Conservation (phyloP, 768 basidiomycete genomes). For the Rickenella mellea region DNA sequence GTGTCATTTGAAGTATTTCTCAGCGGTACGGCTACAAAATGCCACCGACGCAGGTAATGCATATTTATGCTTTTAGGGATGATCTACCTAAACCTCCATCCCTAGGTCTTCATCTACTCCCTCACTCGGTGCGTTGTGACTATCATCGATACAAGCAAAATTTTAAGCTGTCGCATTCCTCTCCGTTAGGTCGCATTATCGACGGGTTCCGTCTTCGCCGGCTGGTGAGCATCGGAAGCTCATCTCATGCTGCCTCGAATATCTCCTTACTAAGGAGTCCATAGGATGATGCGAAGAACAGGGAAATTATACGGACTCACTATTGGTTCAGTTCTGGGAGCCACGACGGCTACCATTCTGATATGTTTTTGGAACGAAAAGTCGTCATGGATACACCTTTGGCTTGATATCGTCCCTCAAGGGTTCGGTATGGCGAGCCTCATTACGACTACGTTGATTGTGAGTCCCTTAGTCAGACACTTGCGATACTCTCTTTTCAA, state of each 20-base stretch:
- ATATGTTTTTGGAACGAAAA: slow-evolving; percentile 60
- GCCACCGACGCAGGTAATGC: slow-evolving; percentile 72
- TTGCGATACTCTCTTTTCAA: not conserved
- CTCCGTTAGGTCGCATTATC: slow-evolving; percentile 62
- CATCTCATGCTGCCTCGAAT: slow-evolving; percentile 4
- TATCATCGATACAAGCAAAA: slow-evolving; percentile 3
- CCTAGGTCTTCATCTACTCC: slow-evolving; percentile 77
- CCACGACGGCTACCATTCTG: slow-evolving; percentile 47
- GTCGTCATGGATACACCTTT: slow-evolving; percentile 53
- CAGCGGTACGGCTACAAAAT: slow-evolving; percentile 62
- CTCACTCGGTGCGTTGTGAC: slow-evolving; percentile 63
- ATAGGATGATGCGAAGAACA: slow-evolving; percentile 76
- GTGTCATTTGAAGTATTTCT: slow-evolving; percentile 54
- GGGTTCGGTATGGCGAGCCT: slow-evolving; percentile 79
- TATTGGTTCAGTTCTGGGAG: slow-evolving; percentile 50
- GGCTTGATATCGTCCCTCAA: slow-evolving; percentile 73
- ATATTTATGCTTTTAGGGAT: slow-evolving; percentile 16
- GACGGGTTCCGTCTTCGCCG: slow-evolving; percentile 77
- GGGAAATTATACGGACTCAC: slow-evolving; percentile 80
- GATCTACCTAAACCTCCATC: slow-evolving; percentile 5
- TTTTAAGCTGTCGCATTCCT: not conserved
- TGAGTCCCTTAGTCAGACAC: slow-evolving; percentile 24
- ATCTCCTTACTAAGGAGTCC: slow-evolving; percentile 5
- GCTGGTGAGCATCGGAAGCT: slow-evolving; percentile 46
- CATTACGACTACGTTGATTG: slow-evolving; percentile 81